These are phyloP conservation scores for Leishmania martiniquensis DNA, from an alignment of 208 protist genomes.

Conservation along the genomic window DNA sequence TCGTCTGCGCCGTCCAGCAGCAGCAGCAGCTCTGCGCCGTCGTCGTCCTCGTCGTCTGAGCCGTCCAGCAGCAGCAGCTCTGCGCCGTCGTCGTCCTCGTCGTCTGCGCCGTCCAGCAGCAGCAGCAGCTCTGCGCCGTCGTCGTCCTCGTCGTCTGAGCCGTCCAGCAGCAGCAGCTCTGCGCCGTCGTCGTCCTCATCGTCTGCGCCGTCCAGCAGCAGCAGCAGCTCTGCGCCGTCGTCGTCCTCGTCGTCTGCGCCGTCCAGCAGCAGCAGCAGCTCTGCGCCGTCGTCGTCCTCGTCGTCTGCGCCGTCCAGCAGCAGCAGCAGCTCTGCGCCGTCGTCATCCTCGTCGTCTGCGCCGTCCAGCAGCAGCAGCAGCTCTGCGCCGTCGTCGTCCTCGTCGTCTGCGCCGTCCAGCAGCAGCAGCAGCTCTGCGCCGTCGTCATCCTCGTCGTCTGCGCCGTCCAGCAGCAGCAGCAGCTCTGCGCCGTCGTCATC, in stretches of 20 bases:
- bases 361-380: no score
- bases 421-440: no score
- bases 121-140: neutral
- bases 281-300: neutral
- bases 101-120: neutral
- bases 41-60: neutral
- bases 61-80: constrained; percentile 3
- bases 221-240: neutral
- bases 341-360: no score
- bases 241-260: neutral
- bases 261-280: neutral
- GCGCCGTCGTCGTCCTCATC: neutral
- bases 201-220: neutral
- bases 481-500: neutral
- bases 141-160: neutral
- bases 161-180: neutral
- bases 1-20: neutral
- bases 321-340: no score
- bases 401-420: no score
- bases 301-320: no score
- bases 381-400: no score
- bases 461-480: neutral
- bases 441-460: no score
- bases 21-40: neutral
- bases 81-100: neutral